These are phyloP conservation scores for Fusarium falciforme DNA, from an alignment of 2,329 filamentous ascomycete species.

Conservation along the genomic window DNA sequence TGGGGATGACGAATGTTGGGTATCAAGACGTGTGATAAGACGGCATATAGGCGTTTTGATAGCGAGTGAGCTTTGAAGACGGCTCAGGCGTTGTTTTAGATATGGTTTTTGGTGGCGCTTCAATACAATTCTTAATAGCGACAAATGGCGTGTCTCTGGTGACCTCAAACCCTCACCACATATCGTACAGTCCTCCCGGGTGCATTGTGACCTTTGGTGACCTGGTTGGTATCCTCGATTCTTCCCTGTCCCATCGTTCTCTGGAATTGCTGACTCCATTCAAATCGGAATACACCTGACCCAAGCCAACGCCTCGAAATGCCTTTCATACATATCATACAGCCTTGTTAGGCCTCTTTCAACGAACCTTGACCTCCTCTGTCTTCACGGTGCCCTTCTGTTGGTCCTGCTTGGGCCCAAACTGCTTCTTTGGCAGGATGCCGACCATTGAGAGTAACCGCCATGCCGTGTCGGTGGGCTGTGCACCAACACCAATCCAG, in stretches of 20 bases:
- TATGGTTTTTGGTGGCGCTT: constrained; percentile 31
- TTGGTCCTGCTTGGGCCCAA: constrained; percentile 46
- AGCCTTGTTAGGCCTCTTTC: constrained; percentile 16
- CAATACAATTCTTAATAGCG: constrained; percentile 38
- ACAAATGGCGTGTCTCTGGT: constrained; percentile 12
- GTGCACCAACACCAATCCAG: constrained; percentile 96
- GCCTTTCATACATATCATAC: constrained; percentile 45
- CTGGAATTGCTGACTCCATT: constrained; percentile 9
- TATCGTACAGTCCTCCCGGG: constrained; percentile 28
- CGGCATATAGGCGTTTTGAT: constrained; percentile 36
- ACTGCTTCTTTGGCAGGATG: constrained; percentile 53
- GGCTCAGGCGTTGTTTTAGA: constrained; percentile 40
- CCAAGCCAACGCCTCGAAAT: constrained; percentile 45
- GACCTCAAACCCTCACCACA: neutral
- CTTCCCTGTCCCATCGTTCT: neutral
- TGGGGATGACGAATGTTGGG: constrained; percentile 32
- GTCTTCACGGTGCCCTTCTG: constrained; percentile 42
- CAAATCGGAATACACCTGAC: constrained; percentile 16
- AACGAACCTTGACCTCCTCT: constrained; percentile 47
- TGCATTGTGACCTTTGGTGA: neutral
- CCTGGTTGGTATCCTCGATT: neutral
- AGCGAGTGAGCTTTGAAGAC: constrained; percentile 34
- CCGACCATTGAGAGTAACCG: constrained; percentile 83
- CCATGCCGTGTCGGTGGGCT: constrained; percentile 92
- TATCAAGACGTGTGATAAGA: constrained; percentile 33